Evolutionary conservation across 768 basidiomycete species (phyloP).

Genomic region (Tulasnella sp.): DNA sequence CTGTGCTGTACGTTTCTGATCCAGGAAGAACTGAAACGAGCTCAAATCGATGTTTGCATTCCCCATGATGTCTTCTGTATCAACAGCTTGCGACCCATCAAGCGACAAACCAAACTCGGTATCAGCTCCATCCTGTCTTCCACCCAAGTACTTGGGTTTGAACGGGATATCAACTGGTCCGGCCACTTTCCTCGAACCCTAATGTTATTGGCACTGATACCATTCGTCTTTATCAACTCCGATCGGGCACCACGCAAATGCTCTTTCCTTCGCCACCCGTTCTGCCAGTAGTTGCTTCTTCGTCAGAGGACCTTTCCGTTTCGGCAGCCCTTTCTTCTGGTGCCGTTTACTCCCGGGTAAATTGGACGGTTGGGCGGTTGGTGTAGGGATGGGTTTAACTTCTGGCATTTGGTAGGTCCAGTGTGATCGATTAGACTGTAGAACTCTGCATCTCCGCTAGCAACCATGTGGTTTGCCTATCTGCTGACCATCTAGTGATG

Average conservation of each 20-base stretch:
- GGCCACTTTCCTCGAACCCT: slow-evolving; percentile 45
- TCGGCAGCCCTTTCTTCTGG: slow-evolving; percentile 31
- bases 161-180: slow-evolving; percentile 33
- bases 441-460: slow-evolving; percentile 54
- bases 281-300: too few species aligned
- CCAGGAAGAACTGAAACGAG: slow-evolving; percentile 57
- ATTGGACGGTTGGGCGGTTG: slow-evolving; percentile 29
- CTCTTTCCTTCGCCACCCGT: too few species aligned
- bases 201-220: slow-evolving; percentile 26
- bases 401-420: slow-evolving; percentile 36
- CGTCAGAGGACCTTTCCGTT: slow-evolving; percentile 32
- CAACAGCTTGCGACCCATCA: slow-evolving; percentile 53
- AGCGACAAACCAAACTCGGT: slow-evolving; percentile 37
- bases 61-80: slow-evolving; percentile 48
- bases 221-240: too few species aligned
- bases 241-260: too few species aligned
- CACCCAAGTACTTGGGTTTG: slow-evolving; percentile 16
- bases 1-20: too few species aligned
- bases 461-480: slow-evolving; percentile 46
- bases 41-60: slow-evolving; percentile 46
- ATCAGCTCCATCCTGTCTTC: background rate
- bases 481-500: slow-evolving; percentile 45
- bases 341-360: slow-evolving; percentile 27
- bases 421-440: too few species aligned
- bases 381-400: slow-evolving; percentile 37